A percentile compares a stretch with the other conserved stretches of the same genome.
Conservation (phyloP, 352 stramenopile genomes). For the Pythium volutum region DNA sequence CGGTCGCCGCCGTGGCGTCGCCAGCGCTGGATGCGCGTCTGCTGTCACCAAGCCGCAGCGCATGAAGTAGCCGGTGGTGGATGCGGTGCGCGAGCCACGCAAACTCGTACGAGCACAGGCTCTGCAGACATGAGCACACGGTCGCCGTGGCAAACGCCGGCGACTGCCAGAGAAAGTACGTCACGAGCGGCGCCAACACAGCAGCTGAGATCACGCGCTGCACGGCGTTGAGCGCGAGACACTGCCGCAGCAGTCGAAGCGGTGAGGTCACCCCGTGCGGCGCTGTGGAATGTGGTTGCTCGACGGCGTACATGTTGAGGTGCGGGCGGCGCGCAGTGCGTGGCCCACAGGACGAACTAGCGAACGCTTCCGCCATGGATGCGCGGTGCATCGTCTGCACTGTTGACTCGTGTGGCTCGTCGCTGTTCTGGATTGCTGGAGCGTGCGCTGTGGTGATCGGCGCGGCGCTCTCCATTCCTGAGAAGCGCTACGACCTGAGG, state of each 20-base stretch:
- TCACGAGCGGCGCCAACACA: constrained; percentile 60
- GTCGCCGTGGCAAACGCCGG: constrained; percentile 62
- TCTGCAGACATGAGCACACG: constrained; percentile 64
- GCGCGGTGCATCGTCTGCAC: background rate
- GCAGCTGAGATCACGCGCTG: constrained; percentile 62
- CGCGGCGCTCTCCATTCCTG: background rate
- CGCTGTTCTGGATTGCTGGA: background rate
- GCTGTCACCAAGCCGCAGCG: constrained; percentile 21
- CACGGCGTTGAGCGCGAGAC: constrained; percentile 43
- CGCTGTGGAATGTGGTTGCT: background rate
- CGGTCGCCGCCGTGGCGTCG: background rate
- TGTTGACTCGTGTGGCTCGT: background rate
- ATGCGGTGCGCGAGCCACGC: constrained; percentile 70
- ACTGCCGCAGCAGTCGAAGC: background rate
- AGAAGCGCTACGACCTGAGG: background rate
- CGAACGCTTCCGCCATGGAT: background rate
- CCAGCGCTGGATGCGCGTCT: background rate
- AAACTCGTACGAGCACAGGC: constrained; percentile 71
- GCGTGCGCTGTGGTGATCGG: background rate
- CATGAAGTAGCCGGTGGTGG: constrained; percentile 39
- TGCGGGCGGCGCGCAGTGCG: background rate
- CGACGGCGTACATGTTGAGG: background rate
- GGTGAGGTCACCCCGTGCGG: background rate
- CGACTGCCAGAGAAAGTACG: constrained; percentile 72
- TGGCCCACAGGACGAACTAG: background rate